Base-by-base conservation (phyloP, 305 asterid genomes). In the Fraxinus floribunda region DNA sequence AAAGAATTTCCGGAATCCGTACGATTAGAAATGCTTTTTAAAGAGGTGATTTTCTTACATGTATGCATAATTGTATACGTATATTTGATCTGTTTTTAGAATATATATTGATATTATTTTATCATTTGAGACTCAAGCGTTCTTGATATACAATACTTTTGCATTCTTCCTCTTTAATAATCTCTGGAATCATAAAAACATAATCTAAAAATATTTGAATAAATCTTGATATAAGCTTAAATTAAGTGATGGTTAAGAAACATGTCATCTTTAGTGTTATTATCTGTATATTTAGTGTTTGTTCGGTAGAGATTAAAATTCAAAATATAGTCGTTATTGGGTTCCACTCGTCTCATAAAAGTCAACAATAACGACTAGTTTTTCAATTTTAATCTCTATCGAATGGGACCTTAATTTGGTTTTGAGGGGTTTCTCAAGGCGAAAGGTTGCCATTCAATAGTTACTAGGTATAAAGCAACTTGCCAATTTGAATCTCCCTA, bases 1-100 rank as follows among this genome's bases (percentile, higher is more conserved):
- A 84, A 92, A 94, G 90, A 94, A 90, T 75, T 95, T 95, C 76
- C 90, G 98, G 80, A 94, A 95, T 88, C 98, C 99, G 3, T 95
- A 95, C 71, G 99, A 95, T 74, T 94, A 88, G 77, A 29, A 11
- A 7, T 49, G 46, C 10, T 41, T 9, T 13, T 18, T 1, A 3
- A 16, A 66, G 75, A 11, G 36, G 75, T 13, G 38, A 30, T 26
- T 11, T 68, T 29, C 75, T 26, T 29, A 13, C 75, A 29, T 29
- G 75, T 9, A 66, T 24, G 35, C 13, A 68, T 68, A 26, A 13
- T 29, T 29, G 75, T 68, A 68, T 26, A 68, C 2, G 39, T 68
- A 68, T 16, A 26, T 26, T 64, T 11, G 38, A 66, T 66, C 4
- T 66, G 18, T 66, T 24, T 24, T 3, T 26, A 30, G 13, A 30